These are phyloP conservation scores for Solanum hybrid DNA, from an alignment of 305 asterid species.

Conservation along the genomic window DNA sequence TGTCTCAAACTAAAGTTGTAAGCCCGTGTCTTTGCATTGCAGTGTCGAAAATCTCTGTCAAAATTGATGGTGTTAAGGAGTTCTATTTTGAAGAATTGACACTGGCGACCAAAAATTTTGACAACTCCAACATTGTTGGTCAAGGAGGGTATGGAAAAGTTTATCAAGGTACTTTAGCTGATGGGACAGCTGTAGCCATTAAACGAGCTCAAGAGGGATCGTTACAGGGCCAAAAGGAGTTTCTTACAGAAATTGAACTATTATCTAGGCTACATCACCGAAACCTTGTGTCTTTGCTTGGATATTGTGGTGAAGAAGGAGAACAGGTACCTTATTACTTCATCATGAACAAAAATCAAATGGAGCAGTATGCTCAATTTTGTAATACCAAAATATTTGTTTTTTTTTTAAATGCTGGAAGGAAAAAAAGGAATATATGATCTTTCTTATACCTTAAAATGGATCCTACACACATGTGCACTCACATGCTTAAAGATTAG, in stretches of 20 bases:
- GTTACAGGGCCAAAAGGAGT: slow-evolving; percentile 90
- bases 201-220: slow-evolving; percentile 95
- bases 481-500: neutral
- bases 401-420: neutral
- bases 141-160: slow-evolving; percentile 96
- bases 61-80: slow-evolving; percentile 81
- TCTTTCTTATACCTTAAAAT: neutral
- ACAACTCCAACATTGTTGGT: slow-evolving; percentile 53
- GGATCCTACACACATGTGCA: neutral
- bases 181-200: slow-evolving; percentile 79
- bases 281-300: slow-evolving; percentile 77
- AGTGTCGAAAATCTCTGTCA: slow-evolving; percentile 69
- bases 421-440: neutral
- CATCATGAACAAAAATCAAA: neutral
- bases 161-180: slow-evolving; percentile 66
- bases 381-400: neutral
- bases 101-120: slow-evolving; percentile 55
- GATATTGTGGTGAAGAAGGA: slow-evolving; percentile 90
- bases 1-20: neutral
- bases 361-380: neutral
- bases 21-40: slow-evolving; percentile 17
- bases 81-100: slow-evolving; percentile 64
- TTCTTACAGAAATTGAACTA: slow-evolving; percentile 85
- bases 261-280: slow-evolving; percentile 90
- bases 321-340: slow-evolving; percentile 57